Percentiles rank a stretch among this genome's conserved stretches.
These are phyloP conservation scores for Lignosus rhinocerotis DNA, from an alignment of 1,284 basidiomycete genomes.

Conservation along the genomic window DNA sequence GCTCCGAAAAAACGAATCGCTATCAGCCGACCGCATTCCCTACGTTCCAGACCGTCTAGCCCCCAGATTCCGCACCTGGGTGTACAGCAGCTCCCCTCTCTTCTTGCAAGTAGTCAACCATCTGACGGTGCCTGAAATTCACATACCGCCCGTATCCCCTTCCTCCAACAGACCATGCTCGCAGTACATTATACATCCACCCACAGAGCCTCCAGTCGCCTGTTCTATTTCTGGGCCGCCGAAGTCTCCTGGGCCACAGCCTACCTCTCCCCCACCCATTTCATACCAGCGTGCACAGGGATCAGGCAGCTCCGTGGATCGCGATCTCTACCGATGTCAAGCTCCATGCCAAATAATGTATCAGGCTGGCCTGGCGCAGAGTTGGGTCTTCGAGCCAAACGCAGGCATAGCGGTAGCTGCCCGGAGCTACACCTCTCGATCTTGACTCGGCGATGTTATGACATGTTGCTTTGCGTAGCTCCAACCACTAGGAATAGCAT, in stretches of 20 bases:
- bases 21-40: constrained; percentile 18
- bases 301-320: constrained; percentile 19
- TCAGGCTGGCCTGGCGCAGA: constrained; percentile 11
- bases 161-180: constrained; percentile 3
- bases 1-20: constrained; percentile 9
- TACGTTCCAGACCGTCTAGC: constrained; percentile 9
- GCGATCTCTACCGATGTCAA: constrained; percentile 14
- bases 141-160: not conserved
- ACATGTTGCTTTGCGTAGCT: not conserved
- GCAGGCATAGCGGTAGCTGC: constrained; percentile 19
- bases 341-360: constrained; percentile 12
- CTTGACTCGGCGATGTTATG: not conserved
- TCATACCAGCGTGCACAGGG: constrained; percentile 12
- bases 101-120: not conserved
- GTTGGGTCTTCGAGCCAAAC: not conserved
- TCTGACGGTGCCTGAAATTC: constrained; percentile 10
- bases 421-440: constrained; percentile 22
- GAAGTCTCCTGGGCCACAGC: not conserved
- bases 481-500: not conserved
- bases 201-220: not conserved
- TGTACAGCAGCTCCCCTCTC: constrained; percentile 2
- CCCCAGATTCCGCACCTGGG: constrained; percentile 3
- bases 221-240: not conserved
- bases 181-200: constrained; percentile 3
- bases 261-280: constrained; percentile 3